Evolutionary conservation across 805 yeast genomes (phyloP).

Genomic region (Candida mattraensis): DNA sequence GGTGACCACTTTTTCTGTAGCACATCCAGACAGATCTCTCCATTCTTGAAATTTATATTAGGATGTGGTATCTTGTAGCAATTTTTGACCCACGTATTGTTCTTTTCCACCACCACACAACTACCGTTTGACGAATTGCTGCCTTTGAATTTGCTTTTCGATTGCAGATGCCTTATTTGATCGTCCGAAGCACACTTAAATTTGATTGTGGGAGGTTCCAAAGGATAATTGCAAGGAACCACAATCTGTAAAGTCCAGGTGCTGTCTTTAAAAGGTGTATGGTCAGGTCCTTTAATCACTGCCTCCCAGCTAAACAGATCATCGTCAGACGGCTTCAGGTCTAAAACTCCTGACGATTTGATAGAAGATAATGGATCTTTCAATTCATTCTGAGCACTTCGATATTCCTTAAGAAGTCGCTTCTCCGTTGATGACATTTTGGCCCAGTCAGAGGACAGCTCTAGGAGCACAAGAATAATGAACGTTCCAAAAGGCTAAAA

Average conservation of each 20-base stretch:
- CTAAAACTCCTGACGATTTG: conserved; percentile 34
- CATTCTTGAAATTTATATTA: conserved; percentile 51
- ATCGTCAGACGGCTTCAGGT: conserved; percentile 43
- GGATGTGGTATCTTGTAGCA: conserved; percentile 44
- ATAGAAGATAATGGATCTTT: conserved; percentile 19
- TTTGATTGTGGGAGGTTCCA: conserved; percentile 53
- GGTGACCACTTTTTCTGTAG: conserved; percentile 67
- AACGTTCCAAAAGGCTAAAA: too few relatives aligned
- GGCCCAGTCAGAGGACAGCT: not conserved
- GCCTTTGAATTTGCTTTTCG: not conserved
- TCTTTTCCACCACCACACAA: too few relatives aligned
- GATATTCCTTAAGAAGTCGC: conserved; percentile 39
- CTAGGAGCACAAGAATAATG: not conserved
- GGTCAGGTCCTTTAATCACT: conserved; percentile 49
- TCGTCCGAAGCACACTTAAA: conserved; percentile 34
- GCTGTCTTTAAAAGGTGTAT: conserved; percentile 53
- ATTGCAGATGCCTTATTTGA: conserved; percentile 8
- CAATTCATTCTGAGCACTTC: conserved; percentile 32
- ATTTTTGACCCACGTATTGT: conserved; percentile 2
- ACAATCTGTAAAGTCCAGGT: conserved; percentile 49
- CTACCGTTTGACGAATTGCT: too few relatives aligned
- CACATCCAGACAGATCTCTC: conserved; percentile 72
- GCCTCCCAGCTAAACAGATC: conserved; percentile 53
- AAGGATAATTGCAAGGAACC: conserved; percentile 53
- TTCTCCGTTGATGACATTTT: conserved; percentile 28